Percentiles rank a stretch among this genome's conserved stretches.
Conservation (phyloP, 1,284 basidiomycete species). For the Cryptococcus amylolentus region DNA sequence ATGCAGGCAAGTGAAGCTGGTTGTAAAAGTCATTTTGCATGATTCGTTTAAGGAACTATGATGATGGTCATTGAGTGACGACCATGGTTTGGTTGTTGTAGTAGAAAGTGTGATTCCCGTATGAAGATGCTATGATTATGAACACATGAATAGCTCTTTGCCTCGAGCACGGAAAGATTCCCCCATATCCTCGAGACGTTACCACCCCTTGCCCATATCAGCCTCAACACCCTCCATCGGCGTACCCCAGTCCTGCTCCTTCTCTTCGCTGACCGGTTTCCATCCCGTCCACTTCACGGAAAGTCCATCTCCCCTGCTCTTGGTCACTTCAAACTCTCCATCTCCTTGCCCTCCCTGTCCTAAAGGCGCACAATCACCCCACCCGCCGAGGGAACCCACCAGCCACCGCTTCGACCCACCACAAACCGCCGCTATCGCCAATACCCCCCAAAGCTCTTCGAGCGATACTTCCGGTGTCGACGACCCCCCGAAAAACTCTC, state of each 20-base stretch:
- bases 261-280: neutral
- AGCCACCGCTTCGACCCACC: conserved; percentile 55
- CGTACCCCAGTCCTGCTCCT: neutral
- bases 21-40: no score
- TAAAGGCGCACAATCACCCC: conserved; percentile 37
- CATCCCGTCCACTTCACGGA: conserved; percentile 27
- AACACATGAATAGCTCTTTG: no score
- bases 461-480: conserved; percentile 53
- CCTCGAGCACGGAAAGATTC: no score
- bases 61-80: no score
- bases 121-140: no score
- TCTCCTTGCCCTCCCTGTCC: conserved; percentile 3
- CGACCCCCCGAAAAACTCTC: conserved; percentile 57
- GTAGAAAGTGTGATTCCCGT: no score
- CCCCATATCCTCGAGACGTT: no score
- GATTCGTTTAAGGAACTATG: no score
- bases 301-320: conserved; percentile 20
- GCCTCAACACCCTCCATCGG: conserved; percentile 2
- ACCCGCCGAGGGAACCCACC: conserved; percentile 44
- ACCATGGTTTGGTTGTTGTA: no score
- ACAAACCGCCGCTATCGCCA: conserved; percentile 59
- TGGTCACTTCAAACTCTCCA: conserved; percentile 26
- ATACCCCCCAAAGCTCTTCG: conserved; percentile 68
- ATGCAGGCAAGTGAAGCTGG: no score
- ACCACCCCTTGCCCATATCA: neutral